Base-by-base conservation (phyloP, 2,329 filamentous ascomycete species). In the Cyphellophora attinorum region DNA sequence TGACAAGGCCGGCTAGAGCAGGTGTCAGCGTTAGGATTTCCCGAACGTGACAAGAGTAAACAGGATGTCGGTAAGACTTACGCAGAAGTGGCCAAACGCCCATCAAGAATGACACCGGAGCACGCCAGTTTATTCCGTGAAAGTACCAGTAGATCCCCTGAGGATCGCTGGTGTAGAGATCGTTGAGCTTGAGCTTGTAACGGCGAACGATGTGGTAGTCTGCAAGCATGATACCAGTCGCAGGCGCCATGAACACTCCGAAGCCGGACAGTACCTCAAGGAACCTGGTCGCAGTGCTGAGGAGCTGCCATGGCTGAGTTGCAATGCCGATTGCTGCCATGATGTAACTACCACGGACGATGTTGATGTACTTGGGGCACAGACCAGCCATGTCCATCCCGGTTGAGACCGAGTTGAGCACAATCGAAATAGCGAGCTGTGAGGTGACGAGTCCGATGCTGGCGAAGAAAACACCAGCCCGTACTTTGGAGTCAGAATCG, bases 351-450 rank as follows among this genome's bases (percentile, higher is more conserved):
- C 72, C 73, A 2, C 72, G 63, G 4, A 70, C 56, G 38, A 75
- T 74, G 48, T 72, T 73, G 52, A 76, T 64, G 41, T 65, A 74
- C 27, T 57, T 59, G 0, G 70, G 69, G 38, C 64, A 65, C 0
- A 74, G 51, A 1, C 63, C 67, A 0, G 70, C 62, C 31, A 75
- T 54, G 45, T 76, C 73, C 58, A 76, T 72, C 5, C 71, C 72
- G 3, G 60, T 59, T 0, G 62, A 61, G 37, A 70, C 58, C 1
- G 61, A 61, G 44, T 73, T 73, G 34, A 65, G 56, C 25, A 67
- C 57, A 6, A 59, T 54, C 39, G 53, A 55, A 25, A 50, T 47
- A 25, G 72, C 67, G 5, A 76, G 55, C 39, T 59, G 56, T 13
- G 51, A 53, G 11, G 51, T 50, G 16, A 60, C 43, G 31, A 59